Percentiles rank a stretch among this genome's conserved stretches.
phyloP scores from a whole-genome alignment of 768 basidiomycete genomes.

The Harrya chromipes region DNA sequence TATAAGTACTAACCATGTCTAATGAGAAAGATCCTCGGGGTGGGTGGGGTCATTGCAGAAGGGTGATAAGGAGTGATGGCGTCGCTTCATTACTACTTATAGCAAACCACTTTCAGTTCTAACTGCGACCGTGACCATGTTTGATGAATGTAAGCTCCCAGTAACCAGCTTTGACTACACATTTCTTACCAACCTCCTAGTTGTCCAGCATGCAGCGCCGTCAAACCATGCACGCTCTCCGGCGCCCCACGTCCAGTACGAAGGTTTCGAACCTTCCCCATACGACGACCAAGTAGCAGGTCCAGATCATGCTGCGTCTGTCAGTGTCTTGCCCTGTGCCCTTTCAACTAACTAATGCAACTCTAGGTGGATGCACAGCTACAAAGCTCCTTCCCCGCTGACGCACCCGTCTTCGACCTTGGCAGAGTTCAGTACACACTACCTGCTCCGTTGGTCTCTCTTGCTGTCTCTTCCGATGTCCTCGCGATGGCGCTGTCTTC shows the following conservation, averaged over 20 bases:
- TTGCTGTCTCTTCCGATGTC: constrained; percentile 84
- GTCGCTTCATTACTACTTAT: neutral
- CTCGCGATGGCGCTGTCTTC: constrained; percentile 80
- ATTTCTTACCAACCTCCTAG: constrained; percentile 38
- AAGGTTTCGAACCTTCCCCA: constrained; percentile 83
- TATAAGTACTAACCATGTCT: constrained; percentile 66
- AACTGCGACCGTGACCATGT: constrained; percentile 41
- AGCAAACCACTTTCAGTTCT: neutral
- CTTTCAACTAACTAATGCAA: constrained; percentile 7
- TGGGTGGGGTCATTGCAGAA: constrained; percentile 40
- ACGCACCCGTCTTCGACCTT: constrained; percentile 75
- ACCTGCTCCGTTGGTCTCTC: constrained; percentile 76
- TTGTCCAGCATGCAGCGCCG: constrained; percentile 80
- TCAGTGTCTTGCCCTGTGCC: constrained; percentile 2
- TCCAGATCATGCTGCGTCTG: constrained; percentile 33
- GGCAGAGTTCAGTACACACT: constrained; percentile 86
- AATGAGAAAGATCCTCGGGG: constrained; percentile 76
- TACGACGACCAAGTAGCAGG: constrained; percentile 48
- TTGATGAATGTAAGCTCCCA: constrained; percentile 58
- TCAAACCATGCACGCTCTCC: constrained; percentile 37
- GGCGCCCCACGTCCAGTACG: constrained; percentile 67
- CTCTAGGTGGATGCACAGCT: constrained; percentile 30
- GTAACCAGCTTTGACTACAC: neutral
- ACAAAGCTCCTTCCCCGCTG: constrained; percentile 31
- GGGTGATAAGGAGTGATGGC: neutral